phyloP scores from a whole-genome alignment of 331 rosid species.

The Pyrus hybrid region DNA sequence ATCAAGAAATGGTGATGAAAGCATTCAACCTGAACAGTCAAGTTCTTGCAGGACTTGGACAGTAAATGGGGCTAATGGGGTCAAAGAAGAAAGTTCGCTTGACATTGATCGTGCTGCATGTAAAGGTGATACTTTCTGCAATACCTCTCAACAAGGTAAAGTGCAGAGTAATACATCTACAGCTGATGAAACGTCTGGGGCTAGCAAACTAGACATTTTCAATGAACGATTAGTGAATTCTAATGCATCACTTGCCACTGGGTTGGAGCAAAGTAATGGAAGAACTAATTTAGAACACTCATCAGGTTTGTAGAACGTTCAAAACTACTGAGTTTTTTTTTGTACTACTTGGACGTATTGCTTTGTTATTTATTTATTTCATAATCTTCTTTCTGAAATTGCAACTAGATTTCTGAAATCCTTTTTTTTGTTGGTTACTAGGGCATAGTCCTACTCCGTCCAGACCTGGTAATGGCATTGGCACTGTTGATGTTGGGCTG shows the following conservation, averaged over 20 bases:
- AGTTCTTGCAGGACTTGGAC: slow-evolving; percentile 65
- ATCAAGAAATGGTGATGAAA: slow-evolving; percentile 58
- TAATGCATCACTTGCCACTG: slow-evolving; percentile 39
- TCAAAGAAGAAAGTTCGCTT: slow-evolving; percentile 48
- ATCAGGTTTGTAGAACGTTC: slow-evolving; percentile 53
- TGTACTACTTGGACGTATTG: slow-evolving; percentile 2
- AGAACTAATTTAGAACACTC: slow-evolving; percentile 45
- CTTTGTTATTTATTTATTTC: slow-evolving; percentile 5
- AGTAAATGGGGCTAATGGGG: slow-evolving; percentile 52
- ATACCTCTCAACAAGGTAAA: slow-evolving; percentile 40
- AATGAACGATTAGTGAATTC: slow-evolving; percentile 44
- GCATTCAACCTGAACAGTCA: slow-evolving; percentile 60
- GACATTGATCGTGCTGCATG: slow-evolving; percentile 34
- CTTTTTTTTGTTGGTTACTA: slow-evolving; percentile 20
- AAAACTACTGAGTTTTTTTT: slow-evolving; percentile 12
- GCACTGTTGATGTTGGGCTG: slow-evolving; percentile 43
- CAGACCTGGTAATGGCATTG: slow-evolving; percentile 45
- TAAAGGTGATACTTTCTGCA: slow-evolving; percentile 43
- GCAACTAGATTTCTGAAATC: slow-evolving; percentile 28
- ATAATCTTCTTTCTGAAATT: slow-evolving; percentile 11
- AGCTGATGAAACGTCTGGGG: slow-evolving; percentile 58
- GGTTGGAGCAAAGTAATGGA: slow-evolving; percentile 59
- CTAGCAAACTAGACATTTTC: slow-evolving; percentile 52
- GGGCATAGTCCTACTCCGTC: slow-evolving; percentile 53
- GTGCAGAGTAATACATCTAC: slow-evolving; percentile 32